Base-by-base conservation (phyloP, 2,329 filamentous ascomycete species). In the Thermoascus crustaceus region DNA sequence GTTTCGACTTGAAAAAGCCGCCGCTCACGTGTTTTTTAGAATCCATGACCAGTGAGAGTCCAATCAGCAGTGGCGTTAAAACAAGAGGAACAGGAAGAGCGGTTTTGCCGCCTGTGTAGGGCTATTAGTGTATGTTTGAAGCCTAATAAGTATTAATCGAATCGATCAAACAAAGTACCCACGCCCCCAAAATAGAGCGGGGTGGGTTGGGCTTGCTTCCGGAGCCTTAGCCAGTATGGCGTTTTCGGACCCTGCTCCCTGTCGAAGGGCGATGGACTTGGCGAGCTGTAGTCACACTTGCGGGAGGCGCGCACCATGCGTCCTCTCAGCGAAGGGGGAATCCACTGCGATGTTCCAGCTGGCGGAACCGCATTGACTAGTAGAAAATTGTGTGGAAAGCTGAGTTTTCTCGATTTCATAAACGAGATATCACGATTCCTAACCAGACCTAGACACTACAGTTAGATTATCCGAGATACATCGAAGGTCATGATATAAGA, bases 11-110 rank as follows among this genome's bases (percentile, higher is more conserved):
- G 40, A 58, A 42, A 41, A 46, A 54, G 9, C 44, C 45, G 22
- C 48, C 41, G 34, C 41, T 46, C 55, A 57, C 53, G 50, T 58
- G 57, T 45, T 59, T 55, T 43, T 47, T 42, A n/a, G 31, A 24
- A 26, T 35, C 39, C 44, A 50, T 49, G n/a, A n/a, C n/a, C n/a
- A n/a, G n/a, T n/a, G n/a, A n/a, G n/a, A n/a, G n/a, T n/a, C n/a
- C n/a, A n/a, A n/a, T n/a, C n/a, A n/a, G n/a, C n/a, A n/a, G n/a
- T n/a, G n/a, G n/a, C n/a, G n/a, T n/a, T n/a, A n/a, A 29, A 29
- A 29, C 7, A 9, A 29, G 13, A 10, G 13, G 7, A 29, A 29
- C 26, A 29, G 7, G 26, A 10, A 29, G 13, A 29, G 13, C 7
- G 26, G 6, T 14, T 7, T 29, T 7, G 26, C 13, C 8, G n/a